Evolutionary conservation across 768 basidiomycete species (phyloP), one percentile per base, ranked within the genome.

Genomic region (Cystofilobasidium ferigula): DNA sequence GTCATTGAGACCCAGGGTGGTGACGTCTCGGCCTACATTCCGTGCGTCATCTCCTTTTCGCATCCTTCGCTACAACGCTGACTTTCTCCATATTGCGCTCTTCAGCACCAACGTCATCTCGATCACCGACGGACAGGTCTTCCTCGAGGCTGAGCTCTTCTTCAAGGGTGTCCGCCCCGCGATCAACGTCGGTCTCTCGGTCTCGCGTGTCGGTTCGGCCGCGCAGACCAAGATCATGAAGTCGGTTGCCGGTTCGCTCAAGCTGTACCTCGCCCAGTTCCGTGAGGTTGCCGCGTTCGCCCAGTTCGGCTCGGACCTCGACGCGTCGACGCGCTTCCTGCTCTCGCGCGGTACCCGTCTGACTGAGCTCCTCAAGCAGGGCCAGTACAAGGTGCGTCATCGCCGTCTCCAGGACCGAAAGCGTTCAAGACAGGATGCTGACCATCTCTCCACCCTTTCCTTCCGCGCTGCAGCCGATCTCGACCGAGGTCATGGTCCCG

Each of bases 211-310:
- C 81, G 95, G 95, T 75, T 98, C 95, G 54, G 94, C 95, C 75
- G 95, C 95, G 75, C 95, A 99, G 82, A 97, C 94, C 94, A 97
- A 79, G 77, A 91, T 98, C 81, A 98, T 99, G 95, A 99, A 97
- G 88, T 93, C 97, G 82, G 98, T 98, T 73, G 95, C 95, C 73
- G 95, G 95, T 83, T 98, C 95, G 62, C 63, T 64, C 61, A 68
- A 68, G 82, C 85, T 99, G 56, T 99, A 99, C 85, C 89, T 99
- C 71, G 95, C 95, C 35, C 95, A 99, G 78, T 99, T 98, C 82
- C 93, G 95, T 87, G 95, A 99, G 83, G 95, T 99, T 72, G 95
- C 95, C 71, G 92, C 92, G 71, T 95, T 94, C 76, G 92, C 60
- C 66, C 95, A 98, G 77, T 99, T 99, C 82, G 95, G 95, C 84